A percentile compares a stretch with the other conserved stretches of the same genome.
Conservation (phyloP, 257 asterid genomes). For the Ligustrum vulgare region DNA sequence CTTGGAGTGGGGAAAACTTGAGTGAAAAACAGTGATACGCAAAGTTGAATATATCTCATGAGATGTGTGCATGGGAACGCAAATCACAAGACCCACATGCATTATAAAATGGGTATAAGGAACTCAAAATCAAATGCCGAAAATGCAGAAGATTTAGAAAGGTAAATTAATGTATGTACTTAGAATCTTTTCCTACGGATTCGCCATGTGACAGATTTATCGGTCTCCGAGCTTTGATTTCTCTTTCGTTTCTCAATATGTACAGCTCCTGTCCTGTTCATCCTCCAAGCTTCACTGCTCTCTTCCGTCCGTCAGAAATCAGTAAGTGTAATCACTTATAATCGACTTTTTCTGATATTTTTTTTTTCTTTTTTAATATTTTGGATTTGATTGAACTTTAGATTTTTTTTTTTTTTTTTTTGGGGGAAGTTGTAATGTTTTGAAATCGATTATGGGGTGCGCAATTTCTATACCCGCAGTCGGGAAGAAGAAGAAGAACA, state of each 20-base stretch:
- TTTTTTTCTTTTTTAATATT: background rate
- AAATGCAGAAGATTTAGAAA: background rate
- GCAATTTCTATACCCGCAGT: conserved; percentile 50
- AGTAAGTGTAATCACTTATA: background rate
- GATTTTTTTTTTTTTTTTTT: background rate
- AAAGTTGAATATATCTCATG: background rate
- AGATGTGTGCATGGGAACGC: conserved; percentile 2
- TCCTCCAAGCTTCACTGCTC: conserved; percentile 24
- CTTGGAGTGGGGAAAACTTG: too few relatives aligned
- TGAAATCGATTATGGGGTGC: conserved; percentile 64
- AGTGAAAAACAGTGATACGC: background rate
- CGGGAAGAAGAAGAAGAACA: conserved; percentile 49
- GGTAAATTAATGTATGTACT: background rate
- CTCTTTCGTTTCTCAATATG: conserved; percentile 11
- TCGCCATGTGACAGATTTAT: conserved; percentile 62
- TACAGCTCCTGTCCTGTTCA: background rate
- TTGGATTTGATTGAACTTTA: background rate
- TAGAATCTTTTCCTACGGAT: conserved; percentile 28
- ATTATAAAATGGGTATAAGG: conserved; percentile 28
- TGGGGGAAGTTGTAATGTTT: conserved; percentile 28
- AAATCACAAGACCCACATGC: background rate
- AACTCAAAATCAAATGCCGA: conserved; percentile 21
- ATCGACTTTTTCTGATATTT: background rate
- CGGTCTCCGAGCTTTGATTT: conserved; percentile 41
- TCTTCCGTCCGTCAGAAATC: conserved; percentile 14